These are phyloP conservation scores for Fomitopsis pulvina DNA, from an alignment of 768 basidiomycete genomes.

Conservation along the genomic window DNA sequence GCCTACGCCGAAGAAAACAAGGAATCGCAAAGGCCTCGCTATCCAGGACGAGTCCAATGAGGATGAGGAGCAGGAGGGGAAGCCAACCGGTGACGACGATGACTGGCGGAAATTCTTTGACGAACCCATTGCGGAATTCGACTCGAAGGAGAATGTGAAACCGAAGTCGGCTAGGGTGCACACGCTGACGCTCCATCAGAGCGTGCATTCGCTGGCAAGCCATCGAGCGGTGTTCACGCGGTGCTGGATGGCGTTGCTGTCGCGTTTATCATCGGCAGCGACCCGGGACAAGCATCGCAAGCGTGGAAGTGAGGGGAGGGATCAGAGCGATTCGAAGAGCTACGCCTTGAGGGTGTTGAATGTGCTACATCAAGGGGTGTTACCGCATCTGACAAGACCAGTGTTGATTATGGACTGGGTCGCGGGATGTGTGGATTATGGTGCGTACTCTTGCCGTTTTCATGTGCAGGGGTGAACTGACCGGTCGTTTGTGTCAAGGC, in stretches of 20 bases:
- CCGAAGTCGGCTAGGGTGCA: conserved; percentile 43
- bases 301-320: neutral
- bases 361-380: conserved; percentile 75
- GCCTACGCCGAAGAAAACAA: conserved; percentile 39
- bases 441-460: conserved; percentile 30
- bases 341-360: conserved; percentile 56
- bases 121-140: conserved; percentile 35
- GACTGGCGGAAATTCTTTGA: conserved; percentile 89
- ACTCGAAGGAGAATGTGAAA: conserved; percentile 28
- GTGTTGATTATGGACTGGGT: conserved; percentile 91
- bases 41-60: conserved; percentile 22
- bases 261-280: conserved; percentile 41
- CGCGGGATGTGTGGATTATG: conserved; percentile 73
- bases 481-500: conserved; percentile 35
- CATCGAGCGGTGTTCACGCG: conserved; percentile 79
- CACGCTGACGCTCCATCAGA: conserved; percentile 68
- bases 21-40: conserved; percentile 20
- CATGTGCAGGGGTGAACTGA: neutral
- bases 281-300: conserved; percentile 1
- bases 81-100: conserved; percentile 30
- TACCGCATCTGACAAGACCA: conserved; percentile 77
- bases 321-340: conserved; percentile 15
- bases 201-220: conserved; percentile 66
- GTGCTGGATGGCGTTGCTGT: conserved; percentile 71
- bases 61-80: conserved; percentile 32